Conservation (phyloP, 1,284 basidiomycete genomes). For the Rhodotorula sp. region DNA sequence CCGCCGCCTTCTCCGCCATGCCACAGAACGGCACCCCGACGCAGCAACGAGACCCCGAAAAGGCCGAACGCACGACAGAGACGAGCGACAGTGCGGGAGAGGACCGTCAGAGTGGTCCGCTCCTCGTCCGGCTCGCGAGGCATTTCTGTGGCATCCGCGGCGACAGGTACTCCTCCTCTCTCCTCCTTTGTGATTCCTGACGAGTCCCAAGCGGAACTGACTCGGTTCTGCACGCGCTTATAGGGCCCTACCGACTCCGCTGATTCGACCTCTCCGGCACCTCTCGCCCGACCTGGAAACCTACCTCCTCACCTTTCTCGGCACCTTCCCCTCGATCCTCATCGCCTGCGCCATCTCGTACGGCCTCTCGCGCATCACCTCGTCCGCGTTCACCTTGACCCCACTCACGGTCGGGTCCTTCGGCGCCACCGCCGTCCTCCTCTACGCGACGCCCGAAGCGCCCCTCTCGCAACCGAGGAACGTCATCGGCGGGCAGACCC, state of each 20-base stretch:
- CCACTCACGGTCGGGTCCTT: constrained; percentile 27
- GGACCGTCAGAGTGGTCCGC: not conserved
- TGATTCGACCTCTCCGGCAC: constrained; percentile 10
- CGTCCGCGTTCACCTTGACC: constrained; percentile 6
- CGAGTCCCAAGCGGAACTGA: not conserved
- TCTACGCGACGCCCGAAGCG: constrained; percentile 31
- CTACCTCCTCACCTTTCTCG: constrained; percentile 29
- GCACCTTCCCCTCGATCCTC: constrained; percentile 33
- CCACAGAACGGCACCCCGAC: not conserved
- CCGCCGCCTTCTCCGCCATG: too few relatives aligned
- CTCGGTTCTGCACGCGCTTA: not conserved
- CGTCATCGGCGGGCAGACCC: constrained; percentile 30
- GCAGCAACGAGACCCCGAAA: not conserved
- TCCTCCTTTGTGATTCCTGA: too few relatives aligned
- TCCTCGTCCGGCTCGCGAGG: not conserved
- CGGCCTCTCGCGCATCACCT: constrained; percentile 11
- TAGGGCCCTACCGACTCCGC: not conserved
- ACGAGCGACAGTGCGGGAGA: not conserved
- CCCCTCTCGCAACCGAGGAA: constrained; percentile 30
- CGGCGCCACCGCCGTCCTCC: constrained; percentile 38
- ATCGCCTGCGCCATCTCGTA: constrained; percentile 25
- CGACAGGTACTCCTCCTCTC: not conserved
- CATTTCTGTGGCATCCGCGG: constrained; percentile 20
- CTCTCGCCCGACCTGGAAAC: constrained; percentile 12
- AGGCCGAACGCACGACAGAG: too few relatives aligned